Percentiles rank a stretch among this genome's conserved stretches.
phyloP scores from a whole-genome alignment of 768 basidiomycete species.

The Rubroboletus pulcherrimus region DNA sequence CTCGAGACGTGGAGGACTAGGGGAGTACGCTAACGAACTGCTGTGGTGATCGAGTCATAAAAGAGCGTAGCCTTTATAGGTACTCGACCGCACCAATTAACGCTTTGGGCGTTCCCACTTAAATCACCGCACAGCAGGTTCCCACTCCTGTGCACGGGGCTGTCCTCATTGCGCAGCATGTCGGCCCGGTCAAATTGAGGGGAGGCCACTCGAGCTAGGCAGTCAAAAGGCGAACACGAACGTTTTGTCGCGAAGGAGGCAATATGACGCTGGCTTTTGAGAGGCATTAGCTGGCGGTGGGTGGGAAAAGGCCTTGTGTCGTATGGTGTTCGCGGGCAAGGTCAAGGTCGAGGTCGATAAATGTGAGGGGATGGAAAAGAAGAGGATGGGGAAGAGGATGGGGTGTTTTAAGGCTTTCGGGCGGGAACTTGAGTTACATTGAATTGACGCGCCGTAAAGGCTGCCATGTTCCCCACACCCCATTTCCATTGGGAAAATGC shows the following conservation, averaged over 20 bases:
- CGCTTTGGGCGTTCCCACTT: background rate
- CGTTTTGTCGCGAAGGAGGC: background rate
- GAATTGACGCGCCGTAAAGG: conserved; percentile 14
- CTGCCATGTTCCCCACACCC: conserved; percentile 10
- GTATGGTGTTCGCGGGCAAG: background rate
- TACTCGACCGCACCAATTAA: conserved; percentile 9
- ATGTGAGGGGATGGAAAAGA: background rate
- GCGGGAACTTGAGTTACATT: background rate
- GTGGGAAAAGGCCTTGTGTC: background rate
- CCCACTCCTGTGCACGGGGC: conserved; percentile 18
- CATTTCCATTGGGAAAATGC: conserved; percentile 18
- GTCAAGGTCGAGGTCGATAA: background rate
- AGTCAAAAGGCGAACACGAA: background rate
- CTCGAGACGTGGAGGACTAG: background rate
- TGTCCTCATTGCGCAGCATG: conserved; percentile 9
- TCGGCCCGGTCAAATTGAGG: background rate
- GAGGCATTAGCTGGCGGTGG: background rate
- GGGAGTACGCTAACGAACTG: background rate
- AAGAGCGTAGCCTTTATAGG: conserved; percentile 11
- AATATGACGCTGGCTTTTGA: background rate
- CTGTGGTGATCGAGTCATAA: conserved; percentile 11
- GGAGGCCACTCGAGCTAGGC: background rate
- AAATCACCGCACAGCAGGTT: conserved; percentile 16
- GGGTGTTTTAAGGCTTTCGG: conserved; percentile 5
- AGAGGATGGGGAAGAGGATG: background rate